Evolutionary conservation across 305 asterid species (phyloP), one percentile per base, ranked within the genome.

Genomic region (Fraxinus baroniana): DNA sequence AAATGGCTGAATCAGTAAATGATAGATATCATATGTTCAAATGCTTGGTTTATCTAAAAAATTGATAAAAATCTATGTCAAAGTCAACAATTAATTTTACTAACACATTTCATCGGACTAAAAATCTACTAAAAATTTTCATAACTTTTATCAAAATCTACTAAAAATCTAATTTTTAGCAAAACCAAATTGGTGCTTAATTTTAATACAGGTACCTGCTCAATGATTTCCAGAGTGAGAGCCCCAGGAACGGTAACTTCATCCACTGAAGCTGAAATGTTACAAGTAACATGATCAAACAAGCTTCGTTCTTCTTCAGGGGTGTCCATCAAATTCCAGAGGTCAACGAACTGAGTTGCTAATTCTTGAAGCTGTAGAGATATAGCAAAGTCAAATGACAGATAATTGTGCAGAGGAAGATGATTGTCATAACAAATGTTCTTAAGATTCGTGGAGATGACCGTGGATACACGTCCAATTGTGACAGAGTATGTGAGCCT

Each of bases 301-400:
- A 89, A 55, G 78, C 83, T 81, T 74, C 89, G 82, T 20, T 89
- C 92, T 70, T 87, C 92, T 62, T 84, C 86, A 41, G 92, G 84
- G 7, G 92, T 86, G 81, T 87, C 92, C 92, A 87, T 89, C 87
- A 89, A 87, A 87, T 89, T 87, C 92, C 92, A 89, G 32, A 89
- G 86, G 82, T 89, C 90, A 74, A 80, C 86, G 33, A 87, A 87
- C 84, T 89, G 90, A 22, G 86, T 79, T 17, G 86, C 88, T 78
- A 86, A 84, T 81, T 87, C 90, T 89, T 89, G 92, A 81, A 89
- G 90, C 88, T 89, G 90, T n/a, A 5, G 2, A 6, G 10, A 18
- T 15, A 49, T 5, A n/a, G n/a, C 52, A 46, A 46, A 12, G 18
- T 46, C 6, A 46, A 46, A 46, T 18, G 18, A 46, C 60, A 49